These are phyloP conservation scores for Dentipellis sp. DNA, from an alignment of 768 basidiomycete species.

Conservation along the genomic window DNA sequence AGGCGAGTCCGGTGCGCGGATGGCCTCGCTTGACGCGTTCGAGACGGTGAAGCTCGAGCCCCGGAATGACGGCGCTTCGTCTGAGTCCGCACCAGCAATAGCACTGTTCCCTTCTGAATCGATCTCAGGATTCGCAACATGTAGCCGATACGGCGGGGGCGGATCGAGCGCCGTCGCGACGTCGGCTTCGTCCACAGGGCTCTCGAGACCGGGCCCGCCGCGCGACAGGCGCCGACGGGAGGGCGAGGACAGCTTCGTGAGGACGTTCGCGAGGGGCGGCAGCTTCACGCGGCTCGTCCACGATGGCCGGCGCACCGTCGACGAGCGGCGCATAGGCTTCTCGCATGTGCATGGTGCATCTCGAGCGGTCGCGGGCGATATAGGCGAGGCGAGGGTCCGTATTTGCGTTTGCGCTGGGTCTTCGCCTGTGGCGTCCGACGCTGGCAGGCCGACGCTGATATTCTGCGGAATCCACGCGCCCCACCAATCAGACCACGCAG, in stretches of 20 bases:
- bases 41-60: conserved; percentile 1
- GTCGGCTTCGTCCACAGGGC: not conserved
- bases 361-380: no score
- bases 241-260: conserved; percentile 3
- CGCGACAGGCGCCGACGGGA: not conserved
- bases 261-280: not conserved
- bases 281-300: conserved; percentile 3
- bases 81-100: not conserved
- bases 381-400: no score
- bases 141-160: conserved; percentile 8
- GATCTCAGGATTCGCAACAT: conserved; percentile 1
- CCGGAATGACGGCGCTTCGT: not conserved
- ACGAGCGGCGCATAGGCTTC: not conserved
- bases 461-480: not conserved
- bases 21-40: conserved; percentile 7
- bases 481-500: not conserved
- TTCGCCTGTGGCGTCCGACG: not conserved
- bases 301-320: conserved; percentile 3
- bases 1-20: conserved; percentile 13
- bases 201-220: not conserved
- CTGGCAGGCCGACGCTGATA: not conserved
- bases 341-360: no score
- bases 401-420: not conserved
- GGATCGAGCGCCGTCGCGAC: not conserved
- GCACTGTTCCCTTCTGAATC: not conserved